Evolutionary conservation across 2,329 filamentous ascomycete species (phyloP).

Genomic region (Exserohilum rostratum): DNA sequence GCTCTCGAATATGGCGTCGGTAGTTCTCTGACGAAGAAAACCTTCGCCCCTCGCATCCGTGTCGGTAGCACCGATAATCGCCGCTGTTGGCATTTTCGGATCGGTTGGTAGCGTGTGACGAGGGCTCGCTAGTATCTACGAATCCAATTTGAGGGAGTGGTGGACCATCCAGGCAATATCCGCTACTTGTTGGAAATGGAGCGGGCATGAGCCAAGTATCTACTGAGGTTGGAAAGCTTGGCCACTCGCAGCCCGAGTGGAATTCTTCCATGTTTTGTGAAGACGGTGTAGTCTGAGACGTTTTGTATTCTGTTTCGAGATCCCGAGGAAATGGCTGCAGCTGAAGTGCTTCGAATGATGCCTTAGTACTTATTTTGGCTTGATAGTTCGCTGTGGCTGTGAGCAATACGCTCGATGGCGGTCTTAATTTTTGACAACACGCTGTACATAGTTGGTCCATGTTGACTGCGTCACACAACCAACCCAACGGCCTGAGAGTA

Average conservation of each 20-base stretch:
- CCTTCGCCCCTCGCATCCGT: slow-evolving; percentile 1
- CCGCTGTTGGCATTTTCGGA: neutral
- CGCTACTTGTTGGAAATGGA: neutral
- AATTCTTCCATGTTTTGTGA: neutral
- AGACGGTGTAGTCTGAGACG: neutral
- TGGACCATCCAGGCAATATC: neutral
- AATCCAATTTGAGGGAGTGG: neutral
- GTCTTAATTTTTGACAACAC: neutral
- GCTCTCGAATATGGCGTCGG: neutral
- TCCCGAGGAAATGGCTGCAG: neutral
- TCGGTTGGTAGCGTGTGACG: neutral
- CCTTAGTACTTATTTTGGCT: neutral
- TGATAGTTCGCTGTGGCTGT: neutral
- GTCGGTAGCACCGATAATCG: slow-evolving; percentile 2
- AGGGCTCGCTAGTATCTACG: neutral
- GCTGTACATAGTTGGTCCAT: neutral
- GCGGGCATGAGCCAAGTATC: neutral
- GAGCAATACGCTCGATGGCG: neutral
- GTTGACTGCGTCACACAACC: neutral
- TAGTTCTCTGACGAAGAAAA: slow-evolving; percentile 5
- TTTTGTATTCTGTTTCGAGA: neutral
- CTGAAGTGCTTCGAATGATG: neutral
- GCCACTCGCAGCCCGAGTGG: neutral
- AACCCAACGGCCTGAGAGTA: neutral
- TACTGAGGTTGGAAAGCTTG: neutral